Evolutionary conservation across 208 protist genomes (phyloP), one percentile per base, ranked within the genome.

Genomic region (Crithidia bombi): DNA sequence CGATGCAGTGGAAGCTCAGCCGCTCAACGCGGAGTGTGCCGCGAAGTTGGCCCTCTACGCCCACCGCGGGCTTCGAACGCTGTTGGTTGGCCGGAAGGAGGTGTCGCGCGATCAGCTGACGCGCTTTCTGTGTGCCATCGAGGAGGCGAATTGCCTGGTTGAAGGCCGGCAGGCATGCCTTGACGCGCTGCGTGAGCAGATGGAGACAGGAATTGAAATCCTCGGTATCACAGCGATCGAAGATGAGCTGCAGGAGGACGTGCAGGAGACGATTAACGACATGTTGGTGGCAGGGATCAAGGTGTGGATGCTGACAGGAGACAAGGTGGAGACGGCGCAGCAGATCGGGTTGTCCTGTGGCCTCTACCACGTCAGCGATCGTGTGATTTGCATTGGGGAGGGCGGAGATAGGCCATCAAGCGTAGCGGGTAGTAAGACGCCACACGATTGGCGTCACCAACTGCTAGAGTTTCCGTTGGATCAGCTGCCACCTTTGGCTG

Each of bases 271-370:
- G 21, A 93, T 99, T 17, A 46, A 68, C 33, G 76, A 78, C 57
- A 75, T 97, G 54, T 39, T 87, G 5, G 11, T 81, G 25, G 96
- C 95, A 21, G 85, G 86, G 47, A 93, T 99, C 19, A 87, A 85
- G 47, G 83, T 99, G 26, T 99, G 96, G 96, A 99, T 99, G 96
- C 73, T 99, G 41, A 99, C 98, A 25, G 98, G 98, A 33, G 98
- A 99, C 83, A 99, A 99, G 82, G 65, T 96, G 52, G 94, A 99
- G 73, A 99, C 98, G 17, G 98, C 98, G 6, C 92, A 98, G 72
- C 96, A 99, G 73, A 98, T 99, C 77, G 97, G 83, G 21, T 74
- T 92, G 44, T 81, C 87, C 0, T 93, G 86, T 58, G 75, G 69
- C 15, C 75, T 95, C 12, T 93, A 91, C 76, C 51, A 65, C 23